Base-by-base conservation (phyloP, 2,329 filamentous ascomycete genomes). In the Cladobotryum mycophilum region DNA sequence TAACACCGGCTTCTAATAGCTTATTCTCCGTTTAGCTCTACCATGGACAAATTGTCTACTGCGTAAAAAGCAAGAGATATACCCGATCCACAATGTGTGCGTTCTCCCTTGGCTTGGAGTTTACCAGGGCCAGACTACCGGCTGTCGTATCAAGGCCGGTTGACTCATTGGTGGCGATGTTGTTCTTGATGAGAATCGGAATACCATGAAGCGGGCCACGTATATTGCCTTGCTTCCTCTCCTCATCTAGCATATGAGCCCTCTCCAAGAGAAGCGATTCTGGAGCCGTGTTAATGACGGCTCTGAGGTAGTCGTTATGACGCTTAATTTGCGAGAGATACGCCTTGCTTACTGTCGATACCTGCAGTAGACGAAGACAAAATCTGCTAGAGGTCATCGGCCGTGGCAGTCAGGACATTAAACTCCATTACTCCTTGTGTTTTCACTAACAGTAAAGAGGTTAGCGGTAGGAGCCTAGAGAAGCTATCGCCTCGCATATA, bases 131-230 rank as follows among this genome's bases (percentile, higher is more conserved):
- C n/a, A 55, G 43, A 12, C 52, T 55, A 2, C 56, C 56, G 13
- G 35, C 43, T 7, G 55, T 58, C 0, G 46, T 58, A 3, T 48
- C 41, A 15, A 58, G 38, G 14, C 50, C 52, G 2, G 56, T 43
- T 2, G 35, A 30, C 2, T 47, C 22, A 15, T 45, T 22, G 6
- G 56, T 58, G 18, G 50, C 49, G 9, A 58, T 43, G 25, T 54
- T 51, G 35, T 54, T 56, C 44, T 59, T 55, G 14, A 58, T 20
- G 3, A 59, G 36, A 7, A 58, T 53, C 2, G 57, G 57, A n/a
- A 58, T 53, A 1, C 56, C 57, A 15, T 59, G 57, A 14, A 57
- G 49, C 3, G 56, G 53, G 2, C 55, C 35, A 5, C 54, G 49
- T n/a, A 51, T 9, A 8, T 49, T 37, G 14, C 57, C 54, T 2